These are phyloP conservation scores for Mycosphaerella arachidis DNA, from an alignment of 2,329 filamentous ascomycete genomes.

Conservation along the genomic window DNA sequence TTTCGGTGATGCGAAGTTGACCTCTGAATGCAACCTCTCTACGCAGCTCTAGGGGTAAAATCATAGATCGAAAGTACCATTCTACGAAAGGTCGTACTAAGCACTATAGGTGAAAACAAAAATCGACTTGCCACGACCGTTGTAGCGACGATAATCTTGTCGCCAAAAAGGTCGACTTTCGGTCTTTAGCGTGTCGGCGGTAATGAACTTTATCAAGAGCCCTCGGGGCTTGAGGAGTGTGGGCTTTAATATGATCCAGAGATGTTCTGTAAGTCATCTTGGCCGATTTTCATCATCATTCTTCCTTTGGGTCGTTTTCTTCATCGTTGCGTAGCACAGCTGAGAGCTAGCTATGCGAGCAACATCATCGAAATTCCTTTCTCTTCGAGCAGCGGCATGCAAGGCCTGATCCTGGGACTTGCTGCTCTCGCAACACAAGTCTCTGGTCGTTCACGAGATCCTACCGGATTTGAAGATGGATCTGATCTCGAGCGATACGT, in stretches of 20 bases:
- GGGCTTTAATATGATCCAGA: not conserved
- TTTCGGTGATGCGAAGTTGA: no score
- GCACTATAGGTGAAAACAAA: no score
- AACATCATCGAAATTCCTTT: not conserved
- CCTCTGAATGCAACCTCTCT: no score
- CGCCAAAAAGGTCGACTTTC: no score
- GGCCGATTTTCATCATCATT: not conserved
- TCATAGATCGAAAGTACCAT: no score
- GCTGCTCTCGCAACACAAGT: not conserved
- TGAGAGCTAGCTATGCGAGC: not conserved
- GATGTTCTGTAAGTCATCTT: not conserved
- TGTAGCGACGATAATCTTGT: no score
- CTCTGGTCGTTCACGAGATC: not conserved
- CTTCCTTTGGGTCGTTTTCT: not conserved
- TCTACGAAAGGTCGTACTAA: no score
- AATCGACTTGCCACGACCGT: no score
- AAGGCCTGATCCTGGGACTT: not conserved
- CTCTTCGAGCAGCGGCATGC: not conserved
- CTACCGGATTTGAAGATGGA: slow-evolving; percentile 5
- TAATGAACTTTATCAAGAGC: no score
- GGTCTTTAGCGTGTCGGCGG: no score
- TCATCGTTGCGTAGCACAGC: not conserved
- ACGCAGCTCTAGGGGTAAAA: no score
- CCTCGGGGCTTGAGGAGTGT: no score
- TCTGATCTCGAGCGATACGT: not conserved